A percentile compares a stretch with the other conserved stretches of the same genome.
These are phyloP conservation scores for Cryphonectria parasitica DNA, from an alignment of 2,329 filamentous ascomycete species.

Conservation along the genomic window DNA sequence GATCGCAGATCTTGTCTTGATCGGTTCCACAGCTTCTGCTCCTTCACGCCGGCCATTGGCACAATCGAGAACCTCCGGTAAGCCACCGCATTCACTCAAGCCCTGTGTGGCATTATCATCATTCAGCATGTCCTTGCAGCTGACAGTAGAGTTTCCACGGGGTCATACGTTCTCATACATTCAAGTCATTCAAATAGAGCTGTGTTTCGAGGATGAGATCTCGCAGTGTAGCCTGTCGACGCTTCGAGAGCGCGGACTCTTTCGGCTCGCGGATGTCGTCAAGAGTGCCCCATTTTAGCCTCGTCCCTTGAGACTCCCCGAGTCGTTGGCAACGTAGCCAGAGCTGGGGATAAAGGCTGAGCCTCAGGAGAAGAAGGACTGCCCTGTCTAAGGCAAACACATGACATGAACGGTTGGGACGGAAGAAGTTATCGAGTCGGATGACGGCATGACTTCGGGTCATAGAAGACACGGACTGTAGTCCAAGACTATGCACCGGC, in stretches of 20 bases:
- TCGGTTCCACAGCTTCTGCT: conserved; percentile 32
- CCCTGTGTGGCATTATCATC: too few relatives aligned
- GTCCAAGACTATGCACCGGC: background rate
- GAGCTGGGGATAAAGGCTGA: background rate
- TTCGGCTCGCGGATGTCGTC: too few relatives aligned
- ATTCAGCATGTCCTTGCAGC: too few relatives aligned
- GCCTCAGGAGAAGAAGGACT: background rate
- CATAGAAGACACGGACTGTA: background rate
- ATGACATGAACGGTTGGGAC: background rate
- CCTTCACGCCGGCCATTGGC: conserved; percentile 8
- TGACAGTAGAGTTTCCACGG: too few relatives aligned
- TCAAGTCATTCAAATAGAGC: background rate
- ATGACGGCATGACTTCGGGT: background rate
- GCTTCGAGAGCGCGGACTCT: background rate
- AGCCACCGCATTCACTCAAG: too few relatives aligned
- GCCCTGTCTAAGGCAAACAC: background rate
- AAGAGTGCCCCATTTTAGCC: background rate
- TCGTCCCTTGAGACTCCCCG: background rate
- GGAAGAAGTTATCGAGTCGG: background rate
- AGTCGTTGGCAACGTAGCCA: background rate
- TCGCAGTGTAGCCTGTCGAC: background rate
- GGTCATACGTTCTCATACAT: background rate
- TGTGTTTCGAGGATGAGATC: background rate
- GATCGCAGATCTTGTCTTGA: background rate
- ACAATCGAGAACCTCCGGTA: too few relatives aligned